Percentiles rank a stretch among this genome's conserved stretches.
These are phyloP conservation scores for Graphilbum sp. DNA, from an alignment of 2,329 filamentous ascomycete genomes.

Conservation along the genomic window DNA sequence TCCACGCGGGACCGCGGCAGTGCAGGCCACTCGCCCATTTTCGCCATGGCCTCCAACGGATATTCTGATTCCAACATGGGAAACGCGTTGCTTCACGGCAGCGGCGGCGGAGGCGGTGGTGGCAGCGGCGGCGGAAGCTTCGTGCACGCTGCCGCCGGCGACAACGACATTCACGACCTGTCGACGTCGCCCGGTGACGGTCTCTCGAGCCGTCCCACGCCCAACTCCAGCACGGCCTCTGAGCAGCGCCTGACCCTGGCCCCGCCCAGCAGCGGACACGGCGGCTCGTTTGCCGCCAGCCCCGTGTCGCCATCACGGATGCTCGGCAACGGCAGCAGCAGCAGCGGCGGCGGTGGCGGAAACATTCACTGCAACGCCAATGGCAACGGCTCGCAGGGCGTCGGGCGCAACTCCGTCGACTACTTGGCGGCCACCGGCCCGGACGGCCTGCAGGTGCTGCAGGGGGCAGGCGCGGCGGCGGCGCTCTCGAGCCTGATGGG, in stretches of 20 bases:
- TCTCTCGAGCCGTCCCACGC: conserved; percentile 38
- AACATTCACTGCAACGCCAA: conserved; percentile 10
- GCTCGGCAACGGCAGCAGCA: background rate
- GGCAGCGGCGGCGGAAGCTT: too few species aligned
- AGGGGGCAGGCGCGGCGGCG: background rate
- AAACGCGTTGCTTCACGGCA: background rate
- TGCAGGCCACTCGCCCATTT: conserved; percentile 9
- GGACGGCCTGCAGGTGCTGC: too few species aligned
- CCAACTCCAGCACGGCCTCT: conserved; percentile 37
- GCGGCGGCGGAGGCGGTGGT: too few species aligned
- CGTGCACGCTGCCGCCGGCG: too few species aligned
- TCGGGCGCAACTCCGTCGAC: conserved; percentile 18
- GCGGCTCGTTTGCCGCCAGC: conserved; percentile 34
- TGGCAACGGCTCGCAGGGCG: conserved; percentile 7
- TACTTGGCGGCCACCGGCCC: conserved; percentile 20
- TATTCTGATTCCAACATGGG: conserved; percentile 6
- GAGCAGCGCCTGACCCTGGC: conserved; percentile 20
- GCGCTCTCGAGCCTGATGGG: conserved; percentile 11
- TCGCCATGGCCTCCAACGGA: conserved; percentile 5
- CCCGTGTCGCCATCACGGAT: conserved; percentile 22
- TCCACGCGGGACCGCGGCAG: conserved; percentile 14
- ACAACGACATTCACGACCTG: conserved; percentile 20
- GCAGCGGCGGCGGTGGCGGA: conserved; percentile 17
- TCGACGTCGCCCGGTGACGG: conserved; percentile 32
- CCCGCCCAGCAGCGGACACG: conserved; percentile 4